These are phyloP conservation scores for Trichosanthes truncata DNA, from an alignment of 306 rosid genomes.

Conservation along the genomic window DNA sequence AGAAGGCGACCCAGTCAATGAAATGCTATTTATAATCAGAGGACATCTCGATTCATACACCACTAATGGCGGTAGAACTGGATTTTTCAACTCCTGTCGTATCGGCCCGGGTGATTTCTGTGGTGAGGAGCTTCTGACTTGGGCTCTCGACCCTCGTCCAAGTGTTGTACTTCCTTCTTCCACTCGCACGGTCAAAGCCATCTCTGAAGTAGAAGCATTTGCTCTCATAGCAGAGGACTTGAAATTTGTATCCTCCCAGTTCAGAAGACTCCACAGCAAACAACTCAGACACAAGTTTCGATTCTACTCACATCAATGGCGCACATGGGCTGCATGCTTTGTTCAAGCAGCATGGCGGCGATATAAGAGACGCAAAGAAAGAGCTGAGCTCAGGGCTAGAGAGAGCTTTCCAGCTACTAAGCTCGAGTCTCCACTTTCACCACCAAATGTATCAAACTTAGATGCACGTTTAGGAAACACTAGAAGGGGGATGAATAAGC, in stretches of 20 bases:
- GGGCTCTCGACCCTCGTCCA: slow-evolving; percentile 91
- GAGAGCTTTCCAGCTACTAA: slow-evolving; percentile 19
- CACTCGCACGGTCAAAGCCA: slow-evolving; percentile 71
- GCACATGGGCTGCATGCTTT: slow-evolving; percentile 83
- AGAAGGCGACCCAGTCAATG: slow-evolving; percentile 89
- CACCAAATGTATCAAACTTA: slow-evolving; percentile 15
- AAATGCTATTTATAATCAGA: slow-evolving; percentile 80
- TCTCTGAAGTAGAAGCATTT: slow-evolving; percentile 88
- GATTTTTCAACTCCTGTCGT: slow-evolving; percentile 80
- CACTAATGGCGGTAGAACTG: slow-evolving; percentile 83
- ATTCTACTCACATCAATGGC: slow-evolving; percentile 87
- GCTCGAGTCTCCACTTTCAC: slow-evolving; percentile 17
- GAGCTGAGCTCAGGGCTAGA: slow-evolving; percentile 39
- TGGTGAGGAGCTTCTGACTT: slow-evolving; percentile 83
- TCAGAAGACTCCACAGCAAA: slow-evolving; percentile 68
- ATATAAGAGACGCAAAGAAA: slow-evolving; percentile 44
- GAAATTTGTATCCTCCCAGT: slow-evolving; percentile 81
- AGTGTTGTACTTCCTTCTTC: slow-evolving; percentile 66
- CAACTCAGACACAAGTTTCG: slow-evolving; percentile 75
- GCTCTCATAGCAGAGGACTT: slow-evolving; percentile 86
- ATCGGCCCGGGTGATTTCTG: slow-evolving; percentile 88
- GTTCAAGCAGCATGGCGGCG: slow-evolving; percentile 84
- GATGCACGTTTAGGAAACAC: slow-evolving; percentile 20
- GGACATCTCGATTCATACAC: slow-evolving; percentile 94
- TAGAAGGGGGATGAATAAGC: slow-evolving; percentile 26